Evolutionary conservation across 768 basidiomycete species (phyloP).

Genomic region (Tulasnella sp.): DNA sequence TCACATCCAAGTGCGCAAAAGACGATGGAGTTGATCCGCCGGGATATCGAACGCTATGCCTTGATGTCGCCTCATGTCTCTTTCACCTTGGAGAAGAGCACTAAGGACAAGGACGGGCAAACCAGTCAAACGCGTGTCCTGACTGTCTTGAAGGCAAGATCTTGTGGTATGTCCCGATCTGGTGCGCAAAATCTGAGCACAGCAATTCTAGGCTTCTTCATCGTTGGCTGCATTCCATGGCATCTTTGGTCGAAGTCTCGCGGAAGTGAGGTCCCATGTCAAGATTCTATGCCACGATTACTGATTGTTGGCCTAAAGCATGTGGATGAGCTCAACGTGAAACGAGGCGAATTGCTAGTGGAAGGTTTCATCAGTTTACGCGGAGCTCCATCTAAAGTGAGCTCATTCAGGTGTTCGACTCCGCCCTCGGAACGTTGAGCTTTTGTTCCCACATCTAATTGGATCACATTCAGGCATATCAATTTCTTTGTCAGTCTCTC

Average conservation of each 20-base stretch:
- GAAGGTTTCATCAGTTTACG: constrained; percentile 83
- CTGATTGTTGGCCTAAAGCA: constrained; percentile 45
- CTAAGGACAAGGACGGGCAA: constrained; percentile 39
- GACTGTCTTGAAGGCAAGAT: constrained; percentile 63
- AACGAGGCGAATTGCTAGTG: constrained; percentile 50
- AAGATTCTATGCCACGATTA: background rate
- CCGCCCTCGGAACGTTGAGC: constrained; percentile 14
- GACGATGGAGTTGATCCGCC: constrained; percentile 63
- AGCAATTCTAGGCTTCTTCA: constrained; percentile 53
- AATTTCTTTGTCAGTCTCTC: constrained; percentile 70
- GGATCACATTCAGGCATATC: constrained; percentile 56
- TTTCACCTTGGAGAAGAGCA: constrained; percentile 59
- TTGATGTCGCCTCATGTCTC: constrained; percentile 66
- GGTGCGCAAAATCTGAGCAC: constrained; percentile 4
- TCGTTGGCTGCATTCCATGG: constrained; percentile 64
- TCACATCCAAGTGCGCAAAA: constrained; percentile 59
- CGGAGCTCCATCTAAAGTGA: constrained; percentile 69
- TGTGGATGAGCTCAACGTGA: constrained; percentile 57
- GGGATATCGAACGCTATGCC: constrained; percentile 67
- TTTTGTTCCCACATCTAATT: background rate
- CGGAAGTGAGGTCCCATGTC: constrained; percentile 48
- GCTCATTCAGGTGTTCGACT: constrained; percentile 28
- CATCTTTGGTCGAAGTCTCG: constrained; percentile 67
- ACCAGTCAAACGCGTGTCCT: constrained; percentile 47
- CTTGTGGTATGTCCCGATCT: background rate